Evolutionary conservation across 331 rosid species (phyloP).

Genomic region (Malus hybrid): DNA sequence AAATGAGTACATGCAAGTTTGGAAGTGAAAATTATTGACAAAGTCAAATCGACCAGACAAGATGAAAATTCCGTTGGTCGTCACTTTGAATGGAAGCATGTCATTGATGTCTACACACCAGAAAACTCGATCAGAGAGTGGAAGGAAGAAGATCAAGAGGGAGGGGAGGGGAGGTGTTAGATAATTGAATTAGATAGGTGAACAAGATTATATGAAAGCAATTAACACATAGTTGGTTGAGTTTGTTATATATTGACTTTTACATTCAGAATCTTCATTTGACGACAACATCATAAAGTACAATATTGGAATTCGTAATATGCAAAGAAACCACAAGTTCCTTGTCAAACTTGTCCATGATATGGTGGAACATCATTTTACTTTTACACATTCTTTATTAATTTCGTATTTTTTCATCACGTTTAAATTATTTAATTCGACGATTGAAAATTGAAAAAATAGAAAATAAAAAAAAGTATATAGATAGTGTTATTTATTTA

Average conservation of each 20-base stretch:
- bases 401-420: too few relatives aligned
- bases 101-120: neutral
- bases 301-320: conserved; percentile 17
- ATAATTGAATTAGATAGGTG: conserved; percentile 40
- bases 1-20: neutral
- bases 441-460: too few relatives aligned
- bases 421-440: too few relatives aligned
- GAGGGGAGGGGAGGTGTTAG: neutral
- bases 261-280: neutral
- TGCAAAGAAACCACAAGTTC: neutral
- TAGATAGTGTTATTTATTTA: neutral
- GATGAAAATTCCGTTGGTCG: conserved; percentile 17
- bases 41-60: neutral
- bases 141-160: neutral
- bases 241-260: conserved; percentile 50
- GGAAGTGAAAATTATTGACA: neutral
- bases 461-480: too few relatives aligned
- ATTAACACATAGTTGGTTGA: conserved; percentile 31
- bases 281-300: neutral
- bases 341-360: conserved; percentile 24
- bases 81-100: conserved; percentile 29
- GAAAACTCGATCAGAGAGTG: neutral
- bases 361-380: neutral
- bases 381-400: too few relatives aligned
- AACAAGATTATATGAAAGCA: conserved; percentile 29